Evolutionary conservation across 208 protist species (phyloP), one percentile per base, ranked within the genome.

Genomic region (Crithidia thermophila): DNA sequence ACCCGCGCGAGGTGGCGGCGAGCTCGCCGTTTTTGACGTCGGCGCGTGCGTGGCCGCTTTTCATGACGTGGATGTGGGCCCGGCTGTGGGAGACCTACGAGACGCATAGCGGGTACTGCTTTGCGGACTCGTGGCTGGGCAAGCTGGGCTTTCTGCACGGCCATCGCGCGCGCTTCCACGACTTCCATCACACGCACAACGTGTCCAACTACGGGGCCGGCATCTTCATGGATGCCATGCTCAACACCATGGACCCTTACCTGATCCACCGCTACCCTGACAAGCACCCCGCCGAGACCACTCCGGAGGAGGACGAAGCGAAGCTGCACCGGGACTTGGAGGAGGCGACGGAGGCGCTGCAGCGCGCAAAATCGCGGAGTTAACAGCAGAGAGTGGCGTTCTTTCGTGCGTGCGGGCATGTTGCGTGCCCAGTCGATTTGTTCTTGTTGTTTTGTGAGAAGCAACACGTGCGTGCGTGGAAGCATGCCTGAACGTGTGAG

Each of bases 161-260:
- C 13, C 52, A 79, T 46, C 75, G 79, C 31, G 63, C 84, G 10
- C 79, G 72, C 67, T 88, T 91, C 64, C 85, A 91, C 60, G 82
- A 91, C 64, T 87, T 68, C 28, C 85, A 91, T 62, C 85, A 91
- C 73, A 91, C 81, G 11, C 63, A 78, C 73, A 91, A 91, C 66
- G 67, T 77, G 18, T 75, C 74, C 18, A 86, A 88, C 72, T 91
- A 82, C 61, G 81, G 82, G 28, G 47, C 59, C 9, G 67, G 65
- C 27, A 57, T 82, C 25, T 70, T 73, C 31, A 85, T 86, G 74
- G 84, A 90, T 49, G 71, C 67, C 23, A 49, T 86, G 3, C 52
- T 79, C 55, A 79, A 79, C 53, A 87, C 80, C 2, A 85, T 85
- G 84, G 75, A 85, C 36, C 59, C 69, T 25, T 85, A 85, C 21